These are phyloP conservation scores for Paradendryphiella salina DNA, from an alignment of 2,329 filamentous ascomycete species.

Conservation along the genomic window DNA sequence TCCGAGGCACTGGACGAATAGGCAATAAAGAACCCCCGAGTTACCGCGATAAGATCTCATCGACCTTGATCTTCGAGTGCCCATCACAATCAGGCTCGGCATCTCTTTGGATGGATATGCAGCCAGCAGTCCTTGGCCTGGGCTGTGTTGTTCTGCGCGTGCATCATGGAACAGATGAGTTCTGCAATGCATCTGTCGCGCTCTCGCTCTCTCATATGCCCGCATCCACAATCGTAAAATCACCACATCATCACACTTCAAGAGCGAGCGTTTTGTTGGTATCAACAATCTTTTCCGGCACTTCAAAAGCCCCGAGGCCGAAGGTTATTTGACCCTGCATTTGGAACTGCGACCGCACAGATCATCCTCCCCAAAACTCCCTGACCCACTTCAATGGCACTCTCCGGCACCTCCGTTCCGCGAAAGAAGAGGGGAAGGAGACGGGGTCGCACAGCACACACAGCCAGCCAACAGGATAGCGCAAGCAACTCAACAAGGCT, in stretches of 20 bases:
- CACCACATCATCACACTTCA: neutral
- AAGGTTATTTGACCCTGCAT: conserved; percentile 1
- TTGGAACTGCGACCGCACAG: neutral
- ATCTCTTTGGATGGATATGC: neutral
- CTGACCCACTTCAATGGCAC: conserved; percentile 13
- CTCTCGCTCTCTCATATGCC: neutral
- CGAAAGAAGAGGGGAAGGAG: conserved; percentile 3
- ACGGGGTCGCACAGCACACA: conserved; percentile 5
- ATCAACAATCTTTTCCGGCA: neutral
- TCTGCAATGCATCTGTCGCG: neutral
- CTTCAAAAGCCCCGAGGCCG: neutral
- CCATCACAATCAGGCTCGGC: neutral
- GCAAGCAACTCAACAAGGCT: neutral
- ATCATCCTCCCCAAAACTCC: neutral
- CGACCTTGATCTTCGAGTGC: conserved; percentile 1
- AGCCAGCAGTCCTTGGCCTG: neutral
- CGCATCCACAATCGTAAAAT: neutral
- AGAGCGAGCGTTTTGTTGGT: neutral
- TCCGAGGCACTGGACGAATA: neutral
- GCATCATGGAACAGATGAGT: neutral
- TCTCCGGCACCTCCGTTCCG: conserved; percentile 13
- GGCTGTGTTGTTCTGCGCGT: neutral
- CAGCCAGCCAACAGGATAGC: neutral
- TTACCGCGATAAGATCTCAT: conserved; percentile 1
- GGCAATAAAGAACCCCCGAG: neutral